These are phyloP conservation scores for Botrytis tulipae DNA, from an alignment of 2,329 filamentous ascomycete genomes.

Conservation along the genomic window DNA sequence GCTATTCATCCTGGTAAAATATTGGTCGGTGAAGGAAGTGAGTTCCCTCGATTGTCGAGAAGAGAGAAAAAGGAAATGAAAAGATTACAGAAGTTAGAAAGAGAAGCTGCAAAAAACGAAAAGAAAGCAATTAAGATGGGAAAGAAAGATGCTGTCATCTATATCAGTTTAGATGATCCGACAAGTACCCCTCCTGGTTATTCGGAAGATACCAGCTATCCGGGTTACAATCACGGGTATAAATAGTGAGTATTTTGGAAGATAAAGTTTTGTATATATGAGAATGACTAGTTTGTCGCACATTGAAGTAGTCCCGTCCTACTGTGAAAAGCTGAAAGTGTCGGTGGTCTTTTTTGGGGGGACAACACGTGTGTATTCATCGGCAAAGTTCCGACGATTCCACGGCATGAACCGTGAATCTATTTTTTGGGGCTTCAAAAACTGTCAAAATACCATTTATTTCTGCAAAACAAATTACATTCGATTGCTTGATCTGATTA, in stretches of 20 bases:
- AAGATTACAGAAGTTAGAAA: conserved; percentile 31
- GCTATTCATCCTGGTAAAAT: conserved; percentile 49
- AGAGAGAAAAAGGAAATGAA: conserved; percentile 47
- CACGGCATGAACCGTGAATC: not conserved
- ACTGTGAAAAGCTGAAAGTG: not conserved
- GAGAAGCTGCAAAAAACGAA: conserved; percentile 28
- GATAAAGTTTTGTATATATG: not conserved
- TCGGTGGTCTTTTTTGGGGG: not conserved
- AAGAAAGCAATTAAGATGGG: conserved; percentile 30
- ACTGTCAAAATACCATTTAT: not conserved
- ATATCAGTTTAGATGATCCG: not conserved
- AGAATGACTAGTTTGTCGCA: not conserved
- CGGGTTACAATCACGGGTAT: not conserved
- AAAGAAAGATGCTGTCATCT: conserved; percentile 8
- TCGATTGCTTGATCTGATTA: not conserved
- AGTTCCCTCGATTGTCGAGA: conserved; percentile 38
- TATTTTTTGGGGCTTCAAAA: not conserved
- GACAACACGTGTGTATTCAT: not conserved
- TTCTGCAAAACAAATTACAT: not conserved
- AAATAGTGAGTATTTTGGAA: not conserved
- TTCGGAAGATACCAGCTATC: not conserved
- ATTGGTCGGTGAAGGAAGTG: conserved; percentile 46
- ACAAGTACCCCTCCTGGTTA: not conserved
- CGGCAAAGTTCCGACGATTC: not conserved
- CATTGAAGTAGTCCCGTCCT: not conserved